Conservation (phyloP, 306 rosid genomes). For the Corylus americana region DNA sequence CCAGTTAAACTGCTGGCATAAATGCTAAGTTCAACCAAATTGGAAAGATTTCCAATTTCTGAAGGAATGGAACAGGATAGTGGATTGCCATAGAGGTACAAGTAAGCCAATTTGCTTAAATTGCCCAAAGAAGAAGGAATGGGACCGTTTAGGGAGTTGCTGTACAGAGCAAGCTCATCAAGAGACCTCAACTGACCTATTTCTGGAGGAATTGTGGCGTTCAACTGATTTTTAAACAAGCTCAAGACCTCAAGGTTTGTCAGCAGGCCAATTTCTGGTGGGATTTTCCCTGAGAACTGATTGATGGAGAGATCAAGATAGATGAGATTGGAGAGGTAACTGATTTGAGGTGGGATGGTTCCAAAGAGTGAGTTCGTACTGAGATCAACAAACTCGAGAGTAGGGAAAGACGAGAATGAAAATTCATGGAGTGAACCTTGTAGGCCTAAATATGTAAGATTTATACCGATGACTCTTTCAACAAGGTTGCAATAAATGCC, state of each 20-base stretch:
- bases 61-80: background rate
- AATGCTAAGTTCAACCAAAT: background rate
- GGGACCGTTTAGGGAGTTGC: background rate
- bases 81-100: background rate
- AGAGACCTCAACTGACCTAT: slow-evolving; percentile 13
- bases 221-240: slow-evolving; percentile 6
- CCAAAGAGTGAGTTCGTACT: slow-evolving; percentile 32
- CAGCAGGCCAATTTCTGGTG: slow-evolving; percentile 19
- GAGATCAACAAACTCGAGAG: slow-evolving; percentile 30
- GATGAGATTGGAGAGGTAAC: slow-evolving; percentile 27
- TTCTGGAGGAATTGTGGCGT: slow-evolving; percentile 24
- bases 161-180: background rate
- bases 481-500: slow-evolving; percentile 32
- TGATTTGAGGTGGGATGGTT: slow-evolving; percentile 33
- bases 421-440: slow-evolving; percentile 37
- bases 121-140: slow-evolving; percentile 14
- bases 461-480: slow-evolving; percentile 25
- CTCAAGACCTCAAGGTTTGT: slow-evolving; percentile 8
- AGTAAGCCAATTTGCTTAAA: background rate
- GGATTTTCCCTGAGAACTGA: slow-evolving; percentile 29
- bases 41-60: background rate
- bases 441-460: slow-evolving; percentile 25
- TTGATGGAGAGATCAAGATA: slow-evolving; percentile 35
- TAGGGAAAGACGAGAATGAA: slow-evolving; percentile 26
- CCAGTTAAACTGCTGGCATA: background rate